Base-by-base conservation (phyloP, 352 stramenopile species). In the Pythium rishiriense region DNA sequence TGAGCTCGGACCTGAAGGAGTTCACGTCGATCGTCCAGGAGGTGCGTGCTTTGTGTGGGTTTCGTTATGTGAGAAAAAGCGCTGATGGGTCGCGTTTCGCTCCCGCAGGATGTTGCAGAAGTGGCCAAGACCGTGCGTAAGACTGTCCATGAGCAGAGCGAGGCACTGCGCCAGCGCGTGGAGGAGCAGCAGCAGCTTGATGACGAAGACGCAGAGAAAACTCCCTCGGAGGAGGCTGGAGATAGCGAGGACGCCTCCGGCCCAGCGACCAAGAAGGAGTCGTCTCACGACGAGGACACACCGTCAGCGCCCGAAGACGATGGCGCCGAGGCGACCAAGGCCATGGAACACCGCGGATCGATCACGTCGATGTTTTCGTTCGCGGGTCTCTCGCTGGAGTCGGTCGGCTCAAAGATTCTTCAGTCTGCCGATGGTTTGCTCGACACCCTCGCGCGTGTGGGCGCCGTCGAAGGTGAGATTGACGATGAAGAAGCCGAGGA, bases 1-100 rank as follows among this genome's bases (percentile, higher is more conserved):
- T 91, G 37, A 89, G 76, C 56, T 84, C 82, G 10, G 82, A 91
- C 55, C 58, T 91, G 21, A 81, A 86, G 64, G 82, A 91, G 28
- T 91, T 91, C 33, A 76, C 74, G 33, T 58, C 80, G 28, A 86
- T 88, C 52, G 75, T 91, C 21, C 82, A 89, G 60, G 82, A 88
- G 60, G 76, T 55, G 4, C 25, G 45, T 52, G 35, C 5, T 15
- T 45, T 21, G 77, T 33, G 17, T 37, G 48, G 8, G 48, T 29
- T 41, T n/a, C n/a, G n/a, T n/a, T n/a, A n/a, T n/a, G 26, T 7
- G 37, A 21, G 37, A 43, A 7, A 14, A 43, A 43, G 37, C 3
- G 5, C 31, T 35, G 10, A 35, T 10, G 31, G 31, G 10, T 35
- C 9, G 35, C 12, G 35, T 7, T 42, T 42, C 9, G 47, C 17